Base-by-base conservation (phyloP, 2,329 filamentous ascomycete species). In the Mariannaea sp. region DNA sequence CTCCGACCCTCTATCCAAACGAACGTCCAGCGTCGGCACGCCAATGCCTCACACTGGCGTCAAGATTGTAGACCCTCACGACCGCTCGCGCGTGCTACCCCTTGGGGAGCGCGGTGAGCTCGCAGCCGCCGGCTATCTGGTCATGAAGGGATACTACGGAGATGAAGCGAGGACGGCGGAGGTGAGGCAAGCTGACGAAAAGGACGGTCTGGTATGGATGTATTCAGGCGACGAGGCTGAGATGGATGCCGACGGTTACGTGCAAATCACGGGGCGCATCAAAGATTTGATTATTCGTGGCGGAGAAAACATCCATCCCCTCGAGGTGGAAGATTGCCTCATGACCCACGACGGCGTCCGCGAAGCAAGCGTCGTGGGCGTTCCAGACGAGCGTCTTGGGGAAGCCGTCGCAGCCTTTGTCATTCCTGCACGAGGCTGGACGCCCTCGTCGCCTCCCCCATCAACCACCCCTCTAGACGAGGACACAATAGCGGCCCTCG, bases 241-340 rank as follows among this genome's bases (percentile, higher is more conserved):
- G 46, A 95, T 97, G 82, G 90, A 95, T 56, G 78, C 73, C 4
- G 80, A 92, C 22, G 94, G 93, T 2, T 97, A 92, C 68, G 83
- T 97, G 2, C 82, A 83, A 62, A 96, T 97, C 67, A 97, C 92
- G 1, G 91, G 92, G 3, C 81, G 92, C 13, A 93, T 96, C 68
- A 97, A 97, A 73, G 94, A 99, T 69, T 74, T 97, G 49, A 97
- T 99, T 64, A 97, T 97, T 68, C 84, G 91, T 20, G 93, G 90
- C 22, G 94, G 94, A 19, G 94, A 97, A 71, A 99, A 99, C 70
- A 96, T 97, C 50, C 90, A 96, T 70, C 94, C 94, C 0, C 78
- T 96, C 5, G 94, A 97, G 71, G 81, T 97, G 3, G 94, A 99
- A 71, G 92, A 95, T 68, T 93, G 86, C 61, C 79, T 97, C 5